These are phyloP conservation scores for Alisma plantagoaquatica DNA, from an alignment of 106 monocot species.

Conservation along the genomic window DNA sequence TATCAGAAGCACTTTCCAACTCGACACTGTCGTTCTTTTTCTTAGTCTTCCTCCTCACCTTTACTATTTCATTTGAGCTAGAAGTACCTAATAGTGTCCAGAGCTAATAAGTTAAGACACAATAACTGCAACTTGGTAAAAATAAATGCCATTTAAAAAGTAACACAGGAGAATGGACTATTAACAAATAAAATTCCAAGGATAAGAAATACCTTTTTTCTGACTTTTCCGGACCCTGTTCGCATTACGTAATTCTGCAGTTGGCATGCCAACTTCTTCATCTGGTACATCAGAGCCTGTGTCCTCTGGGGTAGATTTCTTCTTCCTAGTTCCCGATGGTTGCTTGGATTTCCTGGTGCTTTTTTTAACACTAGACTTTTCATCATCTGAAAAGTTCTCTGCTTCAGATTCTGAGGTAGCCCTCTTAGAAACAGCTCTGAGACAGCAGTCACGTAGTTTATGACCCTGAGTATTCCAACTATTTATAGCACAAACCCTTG, in stretches of 20 bases:
- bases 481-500: no score
- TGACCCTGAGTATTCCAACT: not conserved
- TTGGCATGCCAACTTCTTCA: not conserved
- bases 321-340: slow-evolving; percentile 37
- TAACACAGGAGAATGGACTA: not conserved
- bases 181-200: not conserved
- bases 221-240: slow-evolving; percentile 17
- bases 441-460: slow-evolving; percentile 13
- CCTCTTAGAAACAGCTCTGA: slow-evolving; percentile 33
- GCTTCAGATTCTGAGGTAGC: slow-evolving; percentile 8
- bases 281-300: no score
- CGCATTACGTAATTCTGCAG: slow-evolving; percentile 5
- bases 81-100: not conserved
- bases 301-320: slow-evolving; percentile 24
- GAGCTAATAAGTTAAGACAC: not conserved
- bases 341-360: slow-evolving; percentile 17
- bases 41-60: slow-evolving; percentile 32
- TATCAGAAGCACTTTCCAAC: slow-evolving; percentile 4
- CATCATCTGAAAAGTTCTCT: slow-evolving; percentile 12
- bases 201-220: slow-evolving; percentile 37
- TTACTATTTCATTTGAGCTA: slow-evolving; percentile 14
- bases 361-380: slow-evolving; percentile 2
- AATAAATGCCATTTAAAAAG: slow-evolving; percentile 21
- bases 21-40: slow-evolving; percentile 19
- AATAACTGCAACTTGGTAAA: slow-evolving; percentile 8